Conservation (phyloP, 2,329 filamentous ascomycete genomes). For the Cladophialophora yegresii region DNA sequence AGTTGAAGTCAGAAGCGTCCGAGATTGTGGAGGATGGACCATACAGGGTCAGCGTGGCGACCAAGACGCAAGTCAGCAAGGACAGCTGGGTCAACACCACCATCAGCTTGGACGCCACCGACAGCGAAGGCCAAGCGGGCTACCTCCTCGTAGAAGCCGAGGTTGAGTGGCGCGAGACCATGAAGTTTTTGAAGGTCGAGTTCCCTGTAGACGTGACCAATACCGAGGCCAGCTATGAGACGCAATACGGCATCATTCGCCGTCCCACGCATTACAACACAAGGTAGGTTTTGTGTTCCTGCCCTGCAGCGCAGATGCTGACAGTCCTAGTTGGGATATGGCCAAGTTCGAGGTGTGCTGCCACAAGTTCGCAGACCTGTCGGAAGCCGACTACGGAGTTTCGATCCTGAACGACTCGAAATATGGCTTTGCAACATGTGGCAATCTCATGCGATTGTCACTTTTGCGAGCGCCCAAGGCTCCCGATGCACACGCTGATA, state of each 20-base stretch:
- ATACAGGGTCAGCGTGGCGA: slow-evolving; percentile 77
- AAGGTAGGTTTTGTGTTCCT: slow-evolving; percentile 51
- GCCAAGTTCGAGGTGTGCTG: slow-evolving; percentile 97
- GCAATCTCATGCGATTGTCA: slow-evolving; percentile 85
- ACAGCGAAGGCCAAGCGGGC: slow-evolving; percentile 62
- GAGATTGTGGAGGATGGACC: slow-evolving; percentile 70
- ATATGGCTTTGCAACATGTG: slow-evolving; percentile 89
- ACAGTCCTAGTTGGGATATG: slow-evolving; percentile 74
- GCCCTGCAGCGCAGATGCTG: slow-evolving; percentile 23
- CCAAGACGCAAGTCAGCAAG: slow-evolving; percentile 83
- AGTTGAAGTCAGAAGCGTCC: slow-evolving; percentile 69
- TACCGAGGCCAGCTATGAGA: slow-evolving; percentile 92
- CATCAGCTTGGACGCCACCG: slow-evolving; percentile 72
- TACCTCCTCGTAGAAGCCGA: slow-evolving; percentile 78
- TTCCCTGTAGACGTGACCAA: slow-evolving; percentile 91
- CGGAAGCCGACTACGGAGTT: slow-evolving; percentile 84
- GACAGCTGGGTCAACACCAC: slow-evolving; percentile 83
- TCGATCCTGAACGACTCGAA: slow-evolving; percentile 94
- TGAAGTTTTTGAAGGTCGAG: slow-evolving; percentile 98
- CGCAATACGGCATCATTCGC: slow-evolving; percentile 83
- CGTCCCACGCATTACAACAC: slow-evolving; percentile 98
- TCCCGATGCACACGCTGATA: slow-evolving; percentile 89
- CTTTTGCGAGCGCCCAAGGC: slow-evolving; percentile 87
- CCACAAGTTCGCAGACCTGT: slow-evolving; percentile 90
- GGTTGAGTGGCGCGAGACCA: slow-evolving; percentile 95